Percentiles rank a stretch among this genome's conserved stretches.
Conservation (phyloP, 805 yeast genomes). For the Brettanomyces sp. region DNA sequence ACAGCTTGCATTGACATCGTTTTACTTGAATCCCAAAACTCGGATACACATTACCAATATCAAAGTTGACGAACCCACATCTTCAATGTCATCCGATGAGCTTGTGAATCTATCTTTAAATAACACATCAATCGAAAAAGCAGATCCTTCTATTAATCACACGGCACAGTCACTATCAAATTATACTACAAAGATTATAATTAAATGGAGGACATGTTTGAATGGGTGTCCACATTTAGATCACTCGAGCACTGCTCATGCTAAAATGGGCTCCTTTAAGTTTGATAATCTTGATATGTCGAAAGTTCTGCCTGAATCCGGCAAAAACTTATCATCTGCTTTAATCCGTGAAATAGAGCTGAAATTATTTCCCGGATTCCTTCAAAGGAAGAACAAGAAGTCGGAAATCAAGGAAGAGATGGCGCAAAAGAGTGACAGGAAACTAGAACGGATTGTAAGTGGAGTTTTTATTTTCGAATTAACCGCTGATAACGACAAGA, state of each 20-base stretch:
- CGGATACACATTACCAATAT: constrained; percentile 43
- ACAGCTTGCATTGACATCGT: constrained; percentile 42
- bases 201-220: constrained; percentile 51
- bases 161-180: constrained; percentile 20
- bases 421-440: background rate
- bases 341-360: background rate
- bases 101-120: constrained; percentile 19
- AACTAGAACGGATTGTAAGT: constrained; percentile 28
- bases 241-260: constrained; percentile 15
- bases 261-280: constrained; percentile 19
- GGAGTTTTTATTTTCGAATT: constrained; percentile 65
- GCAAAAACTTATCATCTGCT: background rate
- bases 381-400: background rate
- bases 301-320: constrained; percentile 8
- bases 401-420: background rate
- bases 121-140: constrained; percentile 11
- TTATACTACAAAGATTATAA: constrained; percentile 38
- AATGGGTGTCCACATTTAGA: constrained; percentile 41
- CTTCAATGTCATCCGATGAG: constrained; percentile 16
- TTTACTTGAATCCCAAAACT: constrained; percentile 44
- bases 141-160: background rate
- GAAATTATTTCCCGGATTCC: background rate
- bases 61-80: constrained; percentile 22
- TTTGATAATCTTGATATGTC: constrained; percentile 13
- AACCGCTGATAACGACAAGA: constrained; percentile 41